Evolutionary conservation across 495 filamentous ascomycete genomes (phyloP).

Genomic region (Talaromyces trachyspermus): DNA sequence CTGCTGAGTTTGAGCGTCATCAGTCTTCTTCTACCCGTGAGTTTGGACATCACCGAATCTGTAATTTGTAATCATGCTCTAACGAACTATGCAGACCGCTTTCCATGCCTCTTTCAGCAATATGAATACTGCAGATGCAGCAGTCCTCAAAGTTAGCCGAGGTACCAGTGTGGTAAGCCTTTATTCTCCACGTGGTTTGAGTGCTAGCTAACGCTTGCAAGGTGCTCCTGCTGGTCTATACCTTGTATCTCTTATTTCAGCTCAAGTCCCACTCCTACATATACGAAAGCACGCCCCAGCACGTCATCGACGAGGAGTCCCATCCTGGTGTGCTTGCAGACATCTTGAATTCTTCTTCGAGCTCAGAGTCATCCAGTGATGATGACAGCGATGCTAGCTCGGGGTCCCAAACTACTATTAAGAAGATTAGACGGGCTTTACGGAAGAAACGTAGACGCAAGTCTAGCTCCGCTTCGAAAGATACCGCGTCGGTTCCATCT

Average conservation of each 20-base stretch:
- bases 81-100: slow-evolving; percentile 50
- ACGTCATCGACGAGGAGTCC: slow-evolving; percentile 81
- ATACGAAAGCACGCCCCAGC: slow-evolving; percentile 82
- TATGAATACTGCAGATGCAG: slow-evolving; percentile 49
- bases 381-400: slow-evolving; percentile 59
- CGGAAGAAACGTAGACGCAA: slow-evolving; percentile 61
- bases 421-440: slow-evolving; percentile 65
- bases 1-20: slow-evolving; percentile 83
- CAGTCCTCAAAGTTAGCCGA: slow-evolving; percentile 76
- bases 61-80: background rate
- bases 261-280: slow-evolving; percentile 87
- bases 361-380: slow-evolving; percentile 52
- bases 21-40: slow-evolving; percentile 69
- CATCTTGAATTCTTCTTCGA: slow-evolving; percentile 64
- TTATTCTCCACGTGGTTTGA: background rate
- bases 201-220: background rate
- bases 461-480: slow-evolving; percentile 62
- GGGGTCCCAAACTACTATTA: slow-evolving; percentile 66
- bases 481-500: slow-evolving; percentile 35
- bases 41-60: slow-evolving; percentile 12
- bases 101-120: slow-evolving; percentile 82
- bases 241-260: slow-evolving; percentile 83
- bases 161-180: slow-evolving; percentile 76
- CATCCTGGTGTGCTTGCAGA: slow-evolving; percentile 77
- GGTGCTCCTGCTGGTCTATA: slow-evolving; percentile 75